phyloP scores from a whole-genome alignment of 2,329 filamentous ascomycete genomes.

The Fusarium vanettenii region DNA sequence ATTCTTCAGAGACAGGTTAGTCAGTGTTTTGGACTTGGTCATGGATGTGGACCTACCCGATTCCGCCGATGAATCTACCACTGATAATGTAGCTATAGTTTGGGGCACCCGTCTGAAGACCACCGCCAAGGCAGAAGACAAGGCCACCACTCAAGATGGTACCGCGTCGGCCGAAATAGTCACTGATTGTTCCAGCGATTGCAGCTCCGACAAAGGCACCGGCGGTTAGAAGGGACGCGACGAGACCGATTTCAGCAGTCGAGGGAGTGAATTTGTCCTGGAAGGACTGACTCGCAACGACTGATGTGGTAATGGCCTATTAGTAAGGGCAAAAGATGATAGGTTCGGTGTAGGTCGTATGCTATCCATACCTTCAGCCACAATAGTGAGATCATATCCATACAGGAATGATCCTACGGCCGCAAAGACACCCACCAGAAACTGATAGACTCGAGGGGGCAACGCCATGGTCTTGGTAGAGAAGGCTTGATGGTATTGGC shows the following conservation, averaged over 20 bases:
- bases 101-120: background rate
- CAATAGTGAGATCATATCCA: background rate
- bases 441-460: background rate
- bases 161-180: background rate
- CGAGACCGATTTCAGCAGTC: background rate
- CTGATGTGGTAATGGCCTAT: background rate
- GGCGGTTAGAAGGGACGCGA: background rate
- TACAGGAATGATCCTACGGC: background rate
- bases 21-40: background rate
- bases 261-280: background rate
- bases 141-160: background rate
- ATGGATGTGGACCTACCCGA: background rate
- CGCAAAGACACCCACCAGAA: background rate
- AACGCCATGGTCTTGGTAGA: background rate
- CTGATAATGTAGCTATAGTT: background rate
- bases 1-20: background rate
- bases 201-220: background rate
- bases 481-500: background rate
- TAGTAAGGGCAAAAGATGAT: background rate
- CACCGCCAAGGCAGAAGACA: background rate
- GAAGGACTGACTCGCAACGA: background rate
- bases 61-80: background rate
- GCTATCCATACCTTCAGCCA: background rate
- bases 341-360: background rate
- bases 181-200: background rate